Evolutionary conservation across 176 grass and related monocot species (phyloP).

Genomic region (Eragrostis curvula): DNA sequence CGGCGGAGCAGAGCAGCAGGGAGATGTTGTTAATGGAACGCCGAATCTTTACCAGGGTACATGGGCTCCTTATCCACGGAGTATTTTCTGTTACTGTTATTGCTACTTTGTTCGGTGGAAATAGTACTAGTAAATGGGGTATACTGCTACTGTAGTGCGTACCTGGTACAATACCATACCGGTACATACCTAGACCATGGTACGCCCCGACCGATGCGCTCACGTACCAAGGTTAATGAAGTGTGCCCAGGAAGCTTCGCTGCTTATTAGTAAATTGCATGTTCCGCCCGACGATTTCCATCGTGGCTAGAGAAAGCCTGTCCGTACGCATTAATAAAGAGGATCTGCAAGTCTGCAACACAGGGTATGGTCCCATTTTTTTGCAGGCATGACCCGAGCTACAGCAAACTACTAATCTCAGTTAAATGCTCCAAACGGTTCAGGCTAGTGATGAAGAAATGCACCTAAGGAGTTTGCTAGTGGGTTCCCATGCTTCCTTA

Average conservation of each 20-base stretch:
- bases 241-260: slow-evolving; percentile 48
- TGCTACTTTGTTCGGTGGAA: neutral
- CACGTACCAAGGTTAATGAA: slow-evolving; percentile 26
- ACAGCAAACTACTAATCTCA: neutral
- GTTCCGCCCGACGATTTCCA: slow-evolving; percentile 11
- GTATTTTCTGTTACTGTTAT: neutral
- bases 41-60: neutral
- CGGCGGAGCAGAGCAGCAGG: neutral
- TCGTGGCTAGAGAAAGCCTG: slow-evolving; percentile 14
- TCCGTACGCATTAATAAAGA: slow-evolving; percentile 42
- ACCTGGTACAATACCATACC: slow-evolving; percentile 2
- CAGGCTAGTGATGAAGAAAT: neutral
- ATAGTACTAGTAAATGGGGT: neutral
- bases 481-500: too few relatives aligned
- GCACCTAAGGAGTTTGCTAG: too few relatives aligned
- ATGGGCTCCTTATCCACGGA: neutral
- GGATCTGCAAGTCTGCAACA: slow-evolving; percentile 3
- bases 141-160: neutral
- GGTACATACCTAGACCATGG: neutral
- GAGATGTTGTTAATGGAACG: neutral
- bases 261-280: slow-evolving; percentile 33
- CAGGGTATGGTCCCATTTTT: slow-evolving; percentile 17
- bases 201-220: neutral
- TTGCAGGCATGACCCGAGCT: slow-evolving; percentile 13
- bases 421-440: neutral